Evolutionary conservation across 164 flowering plant genomes (phyloP).

Genomic region (Warburgia ugandensis): DNA sequence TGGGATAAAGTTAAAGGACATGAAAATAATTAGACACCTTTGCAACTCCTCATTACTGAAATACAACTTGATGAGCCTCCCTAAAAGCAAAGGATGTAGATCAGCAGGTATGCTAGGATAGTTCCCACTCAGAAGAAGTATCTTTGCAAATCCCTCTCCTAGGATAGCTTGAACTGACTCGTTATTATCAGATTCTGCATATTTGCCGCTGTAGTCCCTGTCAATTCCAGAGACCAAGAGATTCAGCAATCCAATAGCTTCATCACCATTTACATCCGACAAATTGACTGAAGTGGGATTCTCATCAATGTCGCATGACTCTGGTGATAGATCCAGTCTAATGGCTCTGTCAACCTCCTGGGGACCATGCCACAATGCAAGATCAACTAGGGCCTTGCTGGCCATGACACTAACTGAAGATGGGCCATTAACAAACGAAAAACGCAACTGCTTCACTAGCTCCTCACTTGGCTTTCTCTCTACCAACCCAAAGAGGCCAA

Average conservation of each 20-base stretch:
- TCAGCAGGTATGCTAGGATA: conserved; percentile 57
- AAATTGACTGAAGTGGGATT: conserved; percentile 21
- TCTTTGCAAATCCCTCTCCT: conserved; percentile 89
- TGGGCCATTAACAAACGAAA: conserved; percentile 53
- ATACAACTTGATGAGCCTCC: conserved; percentile 59
- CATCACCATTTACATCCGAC: conserved; percentile 25
- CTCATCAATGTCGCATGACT: conserved; percentile 19
- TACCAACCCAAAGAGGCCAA: conserved; percentile 85
- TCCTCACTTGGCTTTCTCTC: conserved; percentile 65
- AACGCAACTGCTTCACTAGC: conserved; percentile 61
- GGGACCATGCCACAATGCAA: conserved; percentile 84
- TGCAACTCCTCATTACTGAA: conserved; percentile 55
- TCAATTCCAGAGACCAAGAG: conserved; percentile 62
- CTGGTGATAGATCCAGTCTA: conserved; percentile 30
- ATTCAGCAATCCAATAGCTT: conserved; percentile 41
- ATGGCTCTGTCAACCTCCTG: conserved; percentile 60
- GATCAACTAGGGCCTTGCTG: conserved; percentile 72
- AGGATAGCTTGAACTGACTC: conserved; percentile 62
- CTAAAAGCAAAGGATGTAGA: conserved; percentile 43
- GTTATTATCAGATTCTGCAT: conserved; percentile 37
- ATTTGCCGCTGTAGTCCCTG: conserved; percentile 24
- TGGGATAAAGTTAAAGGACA: background rate
- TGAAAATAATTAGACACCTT: conserved; percentile 33
- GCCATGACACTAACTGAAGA: conserved; percentile 54
- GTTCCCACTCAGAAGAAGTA: conserved; percentile 73